These are phyloP conservation scores for Ophiocordyceps sinensis DNA, from an alignment of 2,329 filamentous ascomycete genomes.

Conservation along the genomic window DNA sequence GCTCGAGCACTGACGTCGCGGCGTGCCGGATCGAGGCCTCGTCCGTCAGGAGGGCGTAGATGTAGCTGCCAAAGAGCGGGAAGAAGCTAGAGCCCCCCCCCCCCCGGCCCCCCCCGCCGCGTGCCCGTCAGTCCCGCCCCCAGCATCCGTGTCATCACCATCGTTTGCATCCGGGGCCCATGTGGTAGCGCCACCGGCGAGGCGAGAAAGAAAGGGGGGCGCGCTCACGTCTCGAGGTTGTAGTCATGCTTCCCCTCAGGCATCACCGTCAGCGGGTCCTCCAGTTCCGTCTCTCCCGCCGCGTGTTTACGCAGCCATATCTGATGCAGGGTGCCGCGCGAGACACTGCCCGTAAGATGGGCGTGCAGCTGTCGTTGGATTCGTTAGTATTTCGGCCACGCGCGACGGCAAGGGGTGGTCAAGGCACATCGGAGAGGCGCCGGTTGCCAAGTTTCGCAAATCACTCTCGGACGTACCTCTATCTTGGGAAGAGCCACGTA, in stretches of 20 bases:
- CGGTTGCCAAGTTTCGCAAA: background rate
- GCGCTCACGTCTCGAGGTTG: constrained; percentile 48
- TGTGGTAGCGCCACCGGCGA: too few relatives aligned
- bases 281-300: constrained; percentile 36
- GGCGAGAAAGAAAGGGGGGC: background rate
- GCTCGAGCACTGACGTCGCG: constrained; percentile 47
- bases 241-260: constrained; percentile 58
- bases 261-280: constrained; percentile 57
- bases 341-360: constrained; percentile 68
- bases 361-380: constrained; percentile 49
- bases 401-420: background rate
- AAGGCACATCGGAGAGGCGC: background rate
- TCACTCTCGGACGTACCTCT: constrained; percentile 23
- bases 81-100: constrained; percentile 44
- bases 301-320: constrained; percentile 52
- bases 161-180: too few relatives aligned
- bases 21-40: constrained; percentile 42
- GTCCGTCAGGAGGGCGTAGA: constrained; percentile 60
- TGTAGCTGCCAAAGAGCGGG: constrained; percentile 63
- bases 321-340: constrained; percentile 54
- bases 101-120: too few relatives aligned
- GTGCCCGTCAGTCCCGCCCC: too few relatives aligned
- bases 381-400: background rate
- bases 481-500: constrained; percentile 39
- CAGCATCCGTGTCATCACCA: too few relatives aligned